phyloP scores from a whole-genome alignment of 1,139 yeast species.

The Blastobotrys capitulatus region DNA sequence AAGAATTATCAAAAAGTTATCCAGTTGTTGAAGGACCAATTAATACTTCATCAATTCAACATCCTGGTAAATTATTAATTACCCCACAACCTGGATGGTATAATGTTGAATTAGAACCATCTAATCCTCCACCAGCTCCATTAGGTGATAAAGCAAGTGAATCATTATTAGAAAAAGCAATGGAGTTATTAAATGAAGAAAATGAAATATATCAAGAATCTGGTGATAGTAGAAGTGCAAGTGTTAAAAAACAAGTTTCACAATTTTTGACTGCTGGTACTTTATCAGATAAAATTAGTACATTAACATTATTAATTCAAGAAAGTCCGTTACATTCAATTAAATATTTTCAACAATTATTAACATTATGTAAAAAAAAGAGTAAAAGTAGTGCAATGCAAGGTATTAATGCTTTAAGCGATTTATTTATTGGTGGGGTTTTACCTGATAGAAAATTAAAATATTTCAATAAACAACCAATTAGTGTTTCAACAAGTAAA shows the following conservation, averaged over 20 bases:
- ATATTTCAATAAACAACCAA: conserved; percentile 73
- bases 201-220: conserved; percentile 53
- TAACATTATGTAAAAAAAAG: conserved; percentile 81
- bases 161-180: conserved; percentile 60
- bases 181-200: conserved; percentile 60
- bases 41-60: conserved; percentile 13
- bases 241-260: conserved; percentile 84
- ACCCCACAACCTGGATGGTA: conserved; percentile 77
- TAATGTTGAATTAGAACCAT: conserved; percentile 17
- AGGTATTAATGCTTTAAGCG: conserved; percentile 84
- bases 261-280: conserved; percentile 93
- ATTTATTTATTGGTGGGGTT: conserved; percentile 69
- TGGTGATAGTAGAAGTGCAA: conserved; percentile 73
- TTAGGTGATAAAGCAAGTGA: conserved; percentile 49
- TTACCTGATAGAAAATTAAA: conserved; percentile 77
- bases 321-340: conserved; percentile 92
- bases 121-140: conserved; percentile 25
- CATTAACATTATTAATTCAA: conserved; percentile 83
- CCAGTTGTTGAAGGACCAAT: conserved; percentile 1
- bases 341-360: conserved; percentile 73
- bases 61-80: conserved; percentile 46
- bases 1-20: conserved; percentile 9
- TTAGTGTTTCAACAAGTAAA: conserved; percentile 37
- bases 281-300: conserved; percentile 89
- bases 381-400: conserved; percentile 91